Percentiles rank a stretch among this genome's conserved stretches.
Conservation (phyloP, 257 asterid species). For the Verbena officinalis region DNA sequence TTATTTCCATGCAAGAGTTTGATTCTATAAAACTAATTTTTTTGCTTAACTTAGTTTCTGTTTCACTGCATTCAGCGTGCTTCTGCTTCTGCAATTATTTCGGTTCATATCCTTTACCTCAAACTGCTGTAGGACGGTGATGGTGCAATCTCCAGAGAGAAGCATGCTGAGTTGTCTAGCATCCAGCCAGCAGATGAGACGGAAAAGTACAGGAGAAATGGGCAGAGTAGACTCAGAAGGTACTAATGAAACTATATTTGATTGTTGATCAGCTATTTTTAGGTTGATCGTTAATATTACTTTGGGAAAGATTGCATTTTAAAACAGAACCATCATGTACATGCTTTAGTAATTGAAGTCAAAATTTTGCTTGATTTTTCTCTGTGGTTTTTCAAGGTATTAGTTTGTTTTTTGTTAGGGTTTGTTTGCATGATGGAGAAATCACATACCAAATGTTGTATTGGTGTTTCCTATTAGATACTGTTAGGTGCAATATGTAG, state of each 20-base stretch:
- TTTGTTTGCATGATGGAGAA: constrained; percentile 14
- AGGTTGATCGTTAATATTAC: constrained; percentile 10
- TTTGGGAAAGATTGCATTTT: background rate
- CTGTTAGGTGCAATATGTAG: too few relatives aligned
- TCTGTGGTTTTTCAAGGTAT: background rate
- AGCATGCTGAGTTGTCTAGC: constrained; percentile 35
- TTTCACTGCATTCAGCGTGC: constrained; percentile 83
- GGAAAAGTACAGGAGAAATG: constrained; percentile 58
- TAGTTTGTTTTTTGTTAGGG: constrained; percentile 10
- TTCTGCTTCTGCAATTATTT: constrained; percentile 97
- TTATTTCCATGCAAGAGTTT: constrained; percentile 59
- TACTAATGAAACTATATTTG: constrained; percentile 26
- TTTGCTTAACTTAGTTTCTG: constrained; percentile 53
- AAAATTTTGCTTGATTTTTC: background rate
- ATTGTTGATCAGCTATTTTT: background rate
- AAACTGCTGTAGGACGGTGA: constrained; percentile 94
- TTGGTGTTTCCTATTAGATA: too few relatives aligned
- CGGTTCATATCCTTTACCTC: constrained; percentile 98
- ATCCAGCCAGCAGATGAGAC: constrained; percentile 47
- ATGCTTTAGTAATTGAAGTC: background rate
- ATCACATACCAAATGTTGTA: background rate
- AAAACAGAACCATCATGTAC: background rate
- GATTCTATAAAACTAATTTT: constrained; percentile 34
- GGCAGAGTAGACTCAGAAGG: constrained; percentile 63
- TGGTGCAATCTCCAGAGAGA: constrained; percentile 45